Percentiles rank a stretch among this genome's conserved stretches.
phyloP scores from a whole-genome alignment of 768 basidiomycete genomes.

The Mycena galericulata region DNA sequence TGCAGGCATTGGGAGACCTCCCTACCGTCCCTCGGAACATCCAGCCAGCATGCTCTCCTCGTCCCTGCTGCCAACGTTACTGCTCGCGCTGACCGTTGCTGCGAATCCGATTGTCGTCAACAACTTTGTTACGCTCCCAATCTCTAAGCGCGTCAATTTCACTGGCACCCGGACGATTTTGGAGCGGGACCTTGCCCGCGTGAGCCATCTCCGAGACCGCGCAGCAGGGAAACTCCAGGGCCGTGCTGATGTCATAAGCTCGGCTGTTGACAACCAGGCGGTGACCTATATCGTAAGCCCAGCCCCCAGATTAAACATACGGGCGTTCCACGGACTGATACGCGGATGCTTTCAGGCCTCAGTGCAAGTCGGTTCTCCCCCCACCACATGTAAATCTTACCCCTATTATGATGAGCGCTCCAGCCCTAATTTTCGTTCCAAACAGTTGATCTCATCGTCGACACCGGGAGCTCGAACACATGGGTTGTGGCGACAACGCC shows the following conservation, averaged over 20 bases:
- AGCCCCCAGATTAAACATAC: too few relatives aligned
- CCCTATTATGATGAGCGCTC: neutral
- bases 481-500: slow-evolving; percentile 58
- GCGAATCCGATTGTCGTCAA: slow-evolving; percentile 7
- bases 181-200: slow-evolving; percentile 1
- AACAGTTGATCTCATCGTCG: slow-evolving; percentile 33
- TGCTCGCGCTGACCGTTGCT: neutral
- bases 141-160: slow-evolving; percentile 13
- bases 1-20: too few relatives aligned
- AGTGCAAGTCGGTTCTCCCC: slow-evolving; percentile 6
- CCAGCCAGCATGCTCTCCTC: neutral
- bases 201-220: neutral
- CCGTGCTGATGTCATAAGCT: neutral
- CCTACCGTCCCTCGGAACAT: too few relatives aligned
- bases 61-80: neutral
- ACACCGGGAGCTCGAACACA: slow-evolving; percentile 60
- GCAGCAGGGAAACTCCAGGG: neutral
- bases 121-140: slow-evolving; percentile 13
- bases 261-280: slow-evolving; percentile 5
- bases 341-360: neutral
- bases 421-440: neutral
- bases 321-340: too few relatives aligned
- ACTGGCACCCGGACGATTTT: neutral
- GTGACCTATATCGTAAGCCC: slow-evolving; percentile 7
- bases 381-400: slow-evolving; percentile 13